Conservation (phyloP, 148 eudicot genomes). For the Vaccinium corymbosum region DNA sequence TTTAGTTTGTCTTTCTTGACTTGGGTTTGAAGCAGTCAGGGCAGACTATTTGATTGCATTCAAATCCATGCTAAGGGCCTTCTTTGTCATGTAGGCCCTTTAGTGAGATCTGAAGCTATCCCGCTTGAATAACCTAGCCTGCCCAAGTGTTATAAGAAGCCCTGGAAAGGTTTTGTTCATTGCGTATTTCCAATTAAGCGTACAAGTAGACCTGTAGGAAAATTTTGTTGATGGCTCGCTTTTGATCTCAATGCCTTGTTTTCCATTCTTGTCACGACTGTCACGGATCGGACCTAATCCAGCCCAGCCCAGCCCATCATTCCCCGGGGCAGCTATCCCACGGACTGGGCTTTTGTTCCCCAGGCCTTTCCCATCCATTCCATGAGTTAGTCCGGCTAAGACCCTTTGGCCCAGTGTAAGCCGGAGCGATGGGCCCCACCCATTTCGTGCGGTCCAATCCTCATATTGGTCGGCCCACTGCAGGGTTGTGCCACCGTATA, state of each 20-base stretch:
- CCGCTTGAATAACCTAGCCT: neutral
- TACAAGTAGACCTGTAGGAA: neutral
- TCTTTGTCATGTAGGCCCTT: neutral
- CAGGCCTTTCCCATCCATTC: neutral
- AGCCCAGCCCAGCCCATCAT: no score
- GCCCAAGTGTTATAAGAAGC: neutral
- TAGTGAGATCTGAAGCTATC: neutral
- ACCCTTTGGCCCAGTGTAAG: neutral
- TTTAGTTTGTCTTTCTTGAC: neutral
- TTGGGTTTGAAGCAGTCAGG: neutral
- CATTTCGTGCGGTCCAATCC: neutral
- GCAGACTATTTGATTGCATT: neutral
- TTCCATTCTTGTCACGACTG: neutral
- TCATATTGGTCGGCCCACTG: neutral
- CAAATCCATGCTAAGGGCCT: neutral
- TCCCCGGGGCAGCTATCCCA: no score
- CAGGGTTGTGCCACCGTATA: neutral
- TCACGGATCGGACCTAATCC: neutral
- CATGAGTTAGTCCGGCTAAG: neutral
- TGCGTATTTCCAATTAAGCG: neutral
- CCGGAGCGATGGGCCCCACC: neutral
- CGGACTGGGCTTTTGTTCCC: neutral
- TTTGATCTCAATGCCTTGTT: neutral
- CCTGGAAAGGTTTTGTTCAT: neutral
- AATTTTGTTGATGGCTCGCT: neutral